Conservation (phyloP, 2,329 filamentous ascomycete species). For the Cladophialophora immunda region DNA sequence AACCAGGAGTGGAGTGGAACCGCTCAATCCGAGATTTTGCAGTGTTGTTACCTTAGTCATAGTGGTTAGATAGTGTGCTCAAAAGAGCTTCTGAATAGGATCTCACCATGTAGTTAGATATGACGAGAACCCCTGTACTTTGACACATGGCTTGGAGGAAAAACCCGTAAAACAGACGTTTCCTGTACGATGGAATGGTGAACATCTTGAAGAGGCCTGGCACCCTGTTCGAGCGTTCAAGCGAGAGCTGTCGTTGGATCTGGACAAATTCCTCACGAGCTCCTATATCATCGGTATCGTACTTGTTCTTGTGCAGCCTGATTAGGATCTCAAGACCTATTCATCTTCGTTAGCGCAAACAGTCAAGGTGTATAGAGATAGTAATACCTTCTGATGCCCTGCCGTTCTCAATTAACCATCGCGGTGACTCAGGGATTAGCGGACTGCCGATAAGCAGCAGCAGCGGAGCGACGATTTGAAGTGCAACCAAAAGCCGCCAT, state of each 20-base stretch:
- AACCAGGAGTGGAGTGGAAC: slow-evolving; percentile 53
- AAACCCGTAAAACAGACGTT: slow-evolving; percentile 19
- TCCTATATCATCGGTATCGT: not conserved
- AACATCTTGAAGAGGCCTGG: not conserved
- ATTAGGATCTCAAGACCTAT: not conserved
- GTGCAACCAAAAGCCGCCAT: slow-evolving; percentile 13
- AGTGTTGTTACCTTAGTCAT: slow-evolving; percentile 51
- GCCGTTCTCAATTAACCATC: not conserved
- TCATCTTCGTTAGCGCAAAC: not conserved
- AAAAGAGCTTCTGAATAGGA: no score
- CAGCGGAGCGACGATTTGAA: not conserved
- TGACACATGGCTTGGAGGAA: slow-evolving; percentile 15
- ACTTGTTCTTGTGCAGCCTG: not conserved
- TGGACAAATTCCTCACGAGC: not conserved
- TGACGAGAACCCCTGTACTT: slow-evolving; percentile 44
- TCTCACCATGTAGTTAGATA: slow-evolving; percentile 51
- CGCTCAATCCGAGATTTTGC: slow-evolving; percentile 50
- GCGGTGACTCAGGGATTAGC: not conserved
- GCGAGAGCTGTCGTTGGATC: not conserved
- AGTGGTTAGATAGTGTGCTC: not conserved
- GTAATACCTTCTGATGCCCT: not conserved
- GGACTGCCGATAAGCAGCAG: not conserved
- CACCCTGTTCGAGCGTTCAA: not conserved
- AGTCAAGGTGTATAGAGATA: not conserved
- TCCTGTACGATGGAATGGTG: slow-evolving; percentile 9